Evolutionary conservation across 1,284 basidiomycete species (phyloP).

Genomic region (Ustilago hordei): DNA sequence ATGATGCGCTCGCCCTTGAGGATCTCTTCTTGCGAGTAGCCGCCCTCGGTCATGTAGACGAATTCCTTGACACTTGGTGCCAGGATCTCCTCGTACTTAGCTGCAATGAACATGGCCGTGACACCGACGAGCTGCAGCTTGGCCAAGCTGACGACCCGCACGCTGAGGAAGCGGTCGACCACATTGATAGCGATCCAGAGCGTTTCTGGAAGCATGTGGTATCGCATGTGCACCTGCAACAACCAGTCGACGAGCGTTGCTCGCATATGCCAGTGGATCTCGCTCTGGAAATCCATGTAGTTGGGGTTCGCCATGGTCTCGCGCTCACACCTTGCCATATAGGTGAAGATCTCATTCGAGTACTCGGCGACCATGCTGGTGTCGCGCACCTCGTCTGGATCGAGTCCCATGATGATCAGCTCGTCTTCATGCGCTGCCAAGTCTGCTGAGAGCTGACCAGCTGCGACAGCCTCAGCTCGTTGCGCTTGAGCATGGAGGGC

Average conservation of each 20-base stretch:
- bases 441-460: slow-evolving; percentile 57
- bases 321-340: slow-evolving; percentile 82
- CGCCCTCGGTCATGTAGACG: slow-evolving; percentile 83
- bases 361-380: slow-evolving; percentile 99
- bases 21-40: slow-evolving; percentile 88
- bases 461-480: slow-evolving; percentile 53
- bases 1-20: slow-evolving; percentile 97
- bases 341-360: slow-evolving; percentile 93
- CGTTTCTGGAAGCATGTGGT: slow-evolving; percentile 78
- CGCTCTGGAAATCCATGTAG: slow-evolving; percentile 94
- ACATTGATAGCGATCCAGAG: slow-evolving; percentile 78
- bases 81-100: slow-evolving; percentile 73
- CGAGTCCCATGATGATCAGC: slow-evolving; percentile 65
- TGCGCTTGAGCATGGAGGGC: slow-evolving; percentile 54
- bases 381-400: slow-evolving; percentile 80
- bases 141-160: slow-evolving; percentile 75
- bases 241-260: slow-evolving; percentile 73
- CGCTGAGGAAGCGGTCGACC: slow-evolving; percentile 76
- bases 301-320: slow-evolving; percentile 89
- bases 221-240: slow-evolving; percentile 76
- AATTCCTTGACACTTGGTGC: slow-evolving; percentile 69
- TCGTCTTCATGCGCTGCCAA: slow-evolving; percentile 66
- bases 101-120: slow-evolving; percentile 77
- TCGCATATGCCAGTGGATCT: slow-evolving; percentile 83
- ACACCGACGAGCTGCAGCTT: slow-evolving; percentile 78